Evolutionary conservation across 345 rosid genomes (phyloP).

Genomic region (Angophora floribunda): DNA sequence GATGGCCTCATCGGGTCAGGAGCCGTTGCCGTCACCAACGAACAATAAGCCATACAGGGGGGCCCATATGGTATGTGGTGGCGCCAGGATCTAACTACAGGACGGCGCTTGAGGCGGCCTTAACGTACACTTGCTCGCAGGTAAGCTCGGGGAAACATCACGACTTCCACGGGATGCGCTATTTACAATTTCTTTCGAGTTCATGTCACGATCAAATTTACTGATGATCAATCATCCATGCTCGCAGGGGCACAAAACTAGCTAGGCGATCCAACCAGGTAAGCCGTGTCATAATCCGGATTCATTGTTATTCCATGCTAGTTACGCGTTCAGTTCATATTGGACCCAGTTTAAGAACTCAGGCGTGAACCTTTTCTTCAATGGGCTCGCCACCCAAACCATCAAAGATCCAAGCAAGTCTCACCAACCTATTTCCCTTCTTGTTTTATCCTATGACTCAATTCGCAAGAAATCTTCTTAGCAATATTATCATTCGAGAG

Average conservation of each 20-base stretch:
- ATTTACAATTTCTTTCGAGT: background rate
- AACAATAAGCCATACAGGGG: conserved; percentile 61
- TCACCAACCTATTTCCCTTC: background rate
- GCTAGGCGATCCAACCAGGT: conserved; percentile 48
- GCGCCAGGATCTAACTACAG: conserved; percentile 34
- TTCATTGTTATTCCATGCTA: conserved; percentile 42
- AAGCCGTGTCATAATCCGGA: conserved; percentile 40
- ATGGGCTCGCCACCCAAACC: conserved; percentile 65
- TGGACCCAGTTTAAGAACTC: conserved; percentile 53
- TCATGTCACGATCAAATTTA: background rate
- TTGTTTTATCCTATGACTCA: background rate
- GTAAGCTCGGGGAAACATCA: background rate
- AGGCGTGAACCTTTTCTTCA: conserved; percentile 60
- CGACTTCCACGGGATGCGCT: accelerated
- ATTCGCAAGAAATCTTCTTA: background rate
- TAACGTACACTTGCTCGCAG: conserved; percentile 7
- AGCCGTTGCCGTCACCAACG: conserved; percentile 46
- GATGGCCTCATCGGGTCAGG: conserved; percentile 21
- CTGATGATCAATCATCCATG: conserved; percentile 7
- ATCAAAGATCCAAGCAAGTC: conserved; percentile 72
- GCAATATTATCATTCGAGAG: background rate
- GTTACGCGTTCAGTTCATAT: conserved; percentile 69
- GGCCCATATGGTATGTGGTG: conserved; percentile 71
- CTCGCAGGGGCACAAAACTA: conserved; percentile 68
- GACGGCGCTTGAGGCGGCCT: conserved; percentile 44